Conservation (phyloP, 495 filamentous ascomycete species). For the Hypoxylon crocopeplum region DNA sequence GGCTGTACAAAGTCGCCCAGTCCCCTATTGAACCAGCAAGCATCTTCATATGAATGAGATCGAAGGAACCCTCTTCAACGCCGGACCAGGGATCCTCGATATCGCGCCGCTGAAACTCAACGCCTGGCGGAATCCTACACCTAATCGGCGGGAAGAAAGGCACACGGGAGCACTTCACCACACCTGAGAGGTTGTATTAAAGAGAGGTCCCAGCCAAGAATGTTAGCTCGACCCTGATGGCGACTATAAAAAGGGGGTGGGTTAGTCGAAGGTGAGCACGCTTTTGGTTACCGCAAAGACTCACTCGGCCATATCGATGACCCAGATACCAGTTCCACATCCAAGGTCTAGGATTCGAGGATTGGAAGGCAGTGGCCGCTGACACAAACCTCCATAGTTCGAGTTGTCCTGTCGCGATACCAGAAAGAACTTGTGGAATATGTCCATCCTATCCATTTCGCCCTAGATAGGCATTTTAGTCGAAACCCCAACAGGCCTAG, state of each 20-base stretch:
- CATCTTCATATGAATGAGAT: constrained; percentile 85
- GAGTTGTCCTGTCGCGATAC: constrained; percentile 68
- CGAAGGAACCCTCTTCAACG: constrained; percentile 76
- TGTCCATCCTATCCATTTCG: constrained; percentile 79
- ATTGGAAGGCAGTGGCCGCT: constrained; percentile 36
- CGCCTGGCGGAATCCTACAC: constrained; percentile 70
- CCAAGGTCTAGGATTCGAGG: constrained; percentile 79
- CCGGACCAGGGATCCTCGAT: constrained; percentile 80
- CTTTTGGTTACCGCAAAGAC: constrained; percentile 37
- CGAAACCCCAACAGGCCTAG: not conserved
- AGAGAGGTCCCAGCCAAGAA: constrained; percentile 79
- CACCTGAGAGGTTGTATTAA: constrained; percentile 80
- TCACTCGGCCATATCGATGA: constrained; percentile 84
- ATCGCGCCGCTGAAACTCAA: constrained; percentile 75
- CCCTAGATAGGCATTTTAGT: constrained; percentile 48
- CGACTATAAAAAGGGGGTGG: constrained; percentile 20
- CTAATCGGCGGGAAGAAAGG: not conserved
- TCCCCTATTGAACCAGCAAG: constrained; percentile 79
- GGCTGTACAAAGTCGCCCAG: constrained; percentile 78
- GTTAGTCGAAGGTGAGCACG: constrained; percentile 21
- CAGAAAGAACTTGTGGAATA: constrained; percentile 76
- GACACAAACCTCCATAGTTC: constrained; percentile 35
- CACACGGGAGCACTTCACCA: constrained; percentile 18
- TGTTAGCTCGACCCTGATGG: constrained; percentile 49
- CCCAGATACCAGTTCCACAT: constrained; percentile 91